Conservation (phyloP, 1,284 basidiomycete genomes). For the Tylopilus orsonianus region DNA sequence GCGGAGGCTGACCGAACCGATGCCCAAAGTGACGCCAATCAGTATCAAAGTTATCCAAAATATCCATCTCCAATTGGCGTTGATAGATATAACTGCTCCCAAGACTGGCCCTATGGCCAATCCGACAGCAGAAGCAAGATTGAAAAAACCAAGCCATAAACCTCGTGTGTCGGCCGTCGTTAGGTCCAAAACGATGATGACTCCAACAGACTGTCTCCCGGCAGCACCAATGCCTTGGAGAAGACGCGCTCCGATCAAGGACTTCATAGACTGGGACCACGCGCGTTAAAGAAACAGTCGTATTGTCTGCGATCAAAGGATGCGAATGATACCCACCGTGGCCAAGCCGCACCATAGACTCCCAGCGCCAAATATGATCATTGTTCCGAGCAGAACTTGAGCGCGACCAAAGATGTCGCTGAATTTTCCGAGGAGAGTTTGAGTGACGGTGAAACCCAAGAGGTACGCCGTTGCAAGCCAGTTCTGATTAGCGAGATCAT, state of each 20-base stretch:
- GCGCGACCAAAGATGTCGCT: constrained; percentile 37
- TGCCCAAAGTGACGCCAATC: constrained; percentile 31
- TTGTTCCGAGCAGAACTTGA: constrained; percentile 35
- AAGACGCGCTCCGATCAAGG: constrained; percentile 34
- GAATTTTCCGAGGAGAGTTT: constrained; percentile 35
- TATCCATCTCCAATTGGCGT: constrained; percentile 33
- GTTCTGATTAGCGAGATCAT: constrained; percentile 32
- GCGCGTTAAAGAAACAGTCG: constrained; percentile 11
- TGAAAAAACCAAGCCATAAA: constrained; percentile 36
- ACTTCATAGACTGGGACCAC: constrained; percentile 32
- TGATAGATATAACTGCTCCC: constrained; percentile 32
- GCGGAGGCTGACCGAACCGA: constrained; percentile 29
- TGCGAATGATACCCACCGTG: constrained; percentile 22
- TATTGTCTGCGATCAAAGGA: neutral
- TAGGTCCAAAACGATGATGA: constrained; percentile 34
- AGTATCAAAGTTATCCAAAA: constrained; percentile 37
- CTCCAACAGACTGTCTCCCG: constrained; percentile 35
- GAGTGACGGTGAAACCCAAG: constrained; percentile 37
- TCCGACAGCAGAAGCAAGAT: constrained; percentile 32
- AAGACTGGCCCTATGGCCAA: constrained; percentile 34
- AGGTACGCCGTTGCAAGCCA: constrained; percentile 36
- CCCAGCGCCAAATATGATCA: constrained; percentile 36
- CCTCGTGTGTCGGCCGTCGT: constrained; percentile 35
- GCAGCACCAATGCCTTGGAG: constrained; percentile 37
- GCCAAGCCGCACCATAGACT: constrained; percentile 37